Percentiles rank a stretch among this genome's conserved stretches.
Conservation (phyloP, 139 green algal species). For the Zygnema cylindricum region DNA sequence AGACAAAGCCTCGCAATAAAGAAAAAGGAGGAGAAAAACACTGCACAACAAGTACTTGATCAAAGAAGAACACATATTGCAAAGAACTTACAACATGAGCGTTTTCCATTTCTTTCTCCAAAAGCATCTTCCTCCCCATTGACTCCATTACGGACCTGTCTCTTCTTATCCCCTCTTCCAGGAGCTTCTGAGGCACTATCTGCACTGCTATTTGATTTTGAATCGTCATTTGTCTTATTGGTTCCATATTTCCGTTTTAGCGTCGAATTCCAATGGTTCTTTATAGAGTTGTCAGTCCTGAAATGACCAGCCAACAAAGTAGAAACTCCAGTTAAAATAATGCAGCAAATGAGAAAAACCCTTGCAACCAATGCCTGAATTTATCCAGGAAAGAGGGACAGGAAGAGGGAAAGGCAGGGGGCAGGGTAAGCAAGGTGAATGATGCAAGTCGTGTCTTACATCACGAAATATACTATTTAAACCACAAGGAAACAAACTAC, state of each 20-base stretch:
- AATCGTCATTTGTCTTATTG: not conserved
- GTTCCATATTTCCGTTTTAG: slow-evolving; percentile 46
- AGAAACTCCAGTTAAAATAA: too few species aligned
- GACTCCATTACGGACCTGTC: not conserved
- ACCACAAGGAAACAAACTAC: too few species aligned
- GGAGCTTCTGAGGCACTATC: slow-evolving; percentile 4
- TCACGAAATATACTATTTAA: too few species aligned
- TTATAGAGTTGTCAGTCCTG: slow-evolving; percentile 84
- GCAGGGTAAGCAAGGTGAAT: too few species aligned
- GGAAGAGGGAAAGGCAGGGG: too few species aligned
- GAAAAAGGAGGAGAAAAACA: not conserved
- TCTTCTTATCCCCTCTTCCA: not conserved
- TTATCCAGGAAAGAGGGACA: too few species aligned
- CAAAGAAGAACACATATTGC: not conserved
- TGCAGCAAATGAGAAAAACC: too few species aligned
- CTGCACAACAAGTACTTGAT: not conserved
- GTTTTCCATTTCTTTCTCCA: not conserved
- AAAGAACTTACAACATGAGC: not conserved
- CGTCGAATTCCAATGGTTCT: slow-evolving; percentile 86
- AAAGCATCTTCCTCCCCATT: not conserved
- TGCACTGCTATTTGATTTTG: slow-evolving; percentile 6
- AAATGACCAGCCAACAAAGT: slow-evolving; percentile 57
- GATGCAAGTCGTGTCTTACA: too few species aligned
- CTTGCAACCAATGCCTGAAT: too few species aligned
- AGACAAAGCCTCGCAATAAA: not conserved